These are phyloP conservation scores for Thuja plicata DNA, from an alignment of 83 land plant genomes.

Conservation along the genomic window DNA sequence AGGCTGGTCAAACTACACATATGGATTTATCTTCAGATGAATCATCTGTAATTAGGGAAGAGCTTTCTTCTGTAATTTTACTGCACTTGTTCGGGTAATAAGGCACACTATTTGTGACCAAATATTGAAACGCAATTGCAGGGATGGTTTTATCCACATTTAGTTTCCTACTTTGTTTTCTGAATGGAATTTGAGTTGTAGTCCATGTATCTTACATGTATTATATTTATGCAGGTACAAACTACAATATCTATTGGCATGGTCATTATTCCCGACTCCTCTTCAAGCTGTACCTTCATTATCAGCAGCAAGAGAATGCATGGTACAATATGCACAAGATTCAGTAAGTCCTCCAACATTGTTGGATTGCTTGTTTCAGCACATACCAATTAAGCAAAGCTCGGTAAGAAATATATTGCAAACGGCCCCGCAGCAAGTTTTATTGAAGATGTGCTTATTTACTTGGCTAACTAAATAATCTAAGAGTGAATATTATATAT, in stretches of 20 bases:
- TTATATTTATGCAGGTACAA: conserved; percentile 64
- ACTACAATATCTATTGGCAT: conserved; percentile 82
- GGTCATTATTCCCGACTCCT: conserved; percentile 81
- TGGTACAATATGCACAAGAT: conserved; percentile 77
- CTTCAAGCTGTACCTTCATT: conserved; percentile 51
- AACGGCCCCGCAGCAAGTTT: conserved; percentile 44
- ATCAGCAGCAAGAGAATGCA: conserved; percentile 63
- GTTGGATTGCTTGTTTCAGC: conserved; percentile 80
- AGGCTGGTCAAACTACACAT: conserved; percentile 13
- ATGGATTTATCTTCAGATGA: conserved; percentile 41
- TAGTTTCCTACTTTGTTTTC: neutral
- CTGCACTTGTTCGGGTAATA: conserved; percentile 64
- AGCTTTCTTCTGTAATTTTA: conserved; percentile 56
- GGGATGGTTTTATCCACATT: neutral
- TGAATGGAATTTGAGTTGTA: neutral
- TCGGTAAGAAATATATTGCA: conserved; percentile 48
- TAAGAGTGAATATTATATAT: neutral
- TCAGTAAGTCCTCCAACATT: conserved; percentile 48
- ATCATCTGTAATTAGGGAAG: conserved; percentile 54
- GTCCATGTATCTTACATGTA: neutral
- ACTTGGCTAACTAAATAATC: neutral
- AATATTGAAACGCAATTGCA: neutral
- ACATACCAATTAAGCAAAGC: conserved; percentile 62
- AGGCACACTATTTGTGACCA: conserved; percentile 4
- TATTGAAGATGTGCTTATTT: conserved; percentile 63